Base-by-base conservation (phyloP, 306 rosid genomes). In the Rubus idaeus region DNA sequence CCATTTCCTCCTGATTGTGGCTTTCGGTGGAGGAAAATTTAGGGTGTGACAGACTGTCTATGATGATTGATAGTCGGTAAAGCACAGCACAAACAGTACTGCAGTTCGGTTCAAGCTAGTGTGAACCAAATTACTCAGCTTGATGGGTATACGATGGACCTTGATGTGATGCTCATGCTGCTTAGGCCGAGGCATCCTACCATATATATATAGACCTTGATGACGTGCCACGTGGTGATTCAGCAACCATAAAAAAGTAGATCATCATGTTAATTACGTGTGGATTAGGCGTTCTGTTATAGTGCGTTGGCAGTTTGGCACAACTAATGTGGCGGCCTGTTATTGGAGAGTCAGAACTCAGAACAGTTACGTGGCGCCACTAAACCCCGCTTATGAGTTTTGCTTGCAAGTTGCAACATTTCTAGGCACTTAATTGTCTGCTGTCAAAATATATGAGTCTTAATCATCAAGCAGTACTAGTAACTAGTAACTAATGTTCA, bases 21-120 rank as follows among this genome's bases (percentile, higher is more conserved):
- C 90, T 86, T 88, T 89, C 88, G 91, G 98, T 80, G 94, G 91
- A 89, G 57, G 63, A 65, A 65, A 81, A 37, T 44, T 68, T 12
- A 60, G 69, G 63, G 77, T 44, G 61, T 64, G 78, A 40, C 49
- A 81, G 79, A 71, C 65, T 78, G 77, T 78, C 73, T 71, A 0
- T 26, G 52, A 78, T 40, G 68, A 20, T 13, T 62, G 45, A 16
- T 23, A 26, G 11, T 26, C n/a, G 3, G 66, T 61, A 30, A 37
- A 63, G 68, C 68, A 37, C 10, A 63, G 14, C 14, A 63, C 5
- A 63, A 37, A 63, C 4, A 6, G 44, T 35, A 30, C 35, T 30
- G 35, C 35, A 30, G 35, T 30, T 0, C 35, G 26, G 35, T 63
- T 37, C 0, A 35, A 63, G 26, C 26, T 23, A 23, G 45, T 37